Evolutionary conservation across 192 early-diverging fungal genomes (phyloP), one percentile per base, ranked within the genome.

Genomic region (Helicostylum pulchrum): DNA sequence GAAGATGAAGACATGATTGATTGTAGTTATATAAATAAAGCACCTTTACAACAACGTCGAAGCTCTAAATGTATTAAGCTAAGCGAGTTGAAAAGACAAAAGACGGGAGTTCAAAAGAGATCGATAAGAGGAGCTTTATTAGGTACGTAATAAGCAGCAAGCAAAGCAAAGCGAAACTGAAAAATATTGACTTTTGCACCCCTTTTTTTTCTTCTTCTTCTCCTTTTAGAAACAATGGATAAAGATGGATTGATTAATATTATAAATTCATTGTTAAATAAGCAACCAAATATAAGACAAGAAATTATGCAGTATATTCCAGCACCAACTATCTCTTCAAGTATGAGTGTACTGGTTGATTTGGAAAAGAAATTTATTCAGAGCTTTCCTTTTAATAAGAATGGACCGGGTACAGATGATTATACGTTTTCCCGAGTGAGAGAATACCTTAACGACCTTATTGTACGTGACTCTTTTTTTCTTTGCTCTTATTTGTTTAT

Each of bases 371-470:
- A 82, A 32, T 72, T 97, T 52, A 73, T 81, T 55, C 87, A 86
- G 3, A 82, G 87, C 3, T 96, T 94, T 73, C 95, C 95, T 0
- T 99, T 96, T 80, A 89, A 83, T 59, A 87, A 89, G 66, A 80
- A 81, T 47, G 95, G 94, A 14, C 83, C 85, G 19, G 66, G 73
- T 1, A 76, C 80, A 26, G 94, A 96, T 73, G 90, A 93, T 74
- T 99, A 99, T 75, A 85, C 92, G 6, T 96, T 87, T 76, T 87
- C 90, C 71, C 82, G 96, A 59, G 92, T 96, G 47, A 80, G 85
- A 64, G 85, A 88, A 46, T 77, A 79, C 7, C 72, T 97, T 20
- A 73, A 80, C 3, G 92, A 96, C 59, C 78, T 96, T 19, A 72
- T 78, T 20, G 86, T 83, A 78, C 48, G 71, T 59, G 4, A 0